A percentile compares a stretch with the other conserved stretches of the same genome.
Conservation (phyloP, 345 rosid species). For the Arabidopsis suecica region DNA sequence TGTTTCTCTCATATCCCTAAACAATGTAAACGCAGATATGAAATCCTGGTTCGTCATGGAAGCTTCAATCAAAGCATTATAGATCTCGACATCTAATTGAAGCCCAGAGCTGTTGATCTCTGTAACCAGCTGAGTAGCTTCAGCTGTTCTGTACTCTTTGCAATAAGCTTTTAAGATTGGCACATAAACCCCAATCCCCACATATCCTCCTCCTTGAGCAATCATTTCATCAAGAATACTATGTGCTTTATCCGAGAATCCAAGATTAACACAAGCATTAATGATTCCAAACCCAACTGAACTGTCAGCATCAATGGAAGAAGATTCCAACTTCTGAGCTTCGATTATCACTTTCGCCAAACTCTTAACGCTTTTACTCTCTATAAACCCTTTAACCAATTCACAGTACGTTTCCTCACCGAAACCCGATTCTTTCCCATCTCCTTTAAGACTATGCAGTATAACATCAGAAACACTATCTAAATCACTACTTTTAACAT, state of each 20-base stretch:
- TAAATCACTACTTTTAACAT: conserved; percentile 65
- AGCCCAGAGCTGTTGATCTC: conserved; percentile 76
- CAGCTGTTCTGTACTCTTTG: conserved; percentile 82
- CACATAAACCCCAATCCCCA: conserved; percentile 78
- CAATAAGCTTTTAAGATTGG: conserved; percentile 87
- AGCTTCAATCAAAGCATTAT: conserved; percentile 75
- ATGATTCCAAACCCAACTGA: conserved; percentile 77
- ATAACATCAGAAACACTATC: conserved; percentile 58
- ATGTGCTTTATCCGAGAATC: conserved; percentile 84
- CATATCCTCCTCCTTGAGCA: conserved; percentile 62
- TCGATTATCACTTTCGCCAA: conserved; percentile 71
- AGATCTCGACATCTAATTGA: conserved; percentile 65
- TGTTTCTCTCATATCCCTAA: conserved; percentile 87
- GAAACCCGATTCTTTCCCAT: conserved; percentile 47
- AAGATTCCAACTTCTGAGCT: conserved; percentile 74
- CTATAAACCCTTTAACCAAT: conserved; percentile 70
- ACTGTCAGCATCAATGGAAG: conserved; percentile 41
- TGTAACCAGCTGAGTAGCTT: conserved; percentile 89
- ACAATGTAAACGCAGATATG: conserved; percentile 84
- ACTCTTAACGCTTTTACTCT: conserved; percentile 63
- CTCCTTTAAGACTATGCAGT: conserved; percentile 49
- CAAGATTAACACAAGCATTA: conserved; percentile 76
- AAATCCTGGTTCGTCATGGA: conserved; percentile 94
- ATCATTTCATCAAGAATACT: conserved; percentile 81
- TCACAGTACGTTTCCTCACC: conserved; percentile 63